Evolutionary conservation across 208 protist species (phyloP).

Genomic region (Trypanosoma brucei): DNA sequence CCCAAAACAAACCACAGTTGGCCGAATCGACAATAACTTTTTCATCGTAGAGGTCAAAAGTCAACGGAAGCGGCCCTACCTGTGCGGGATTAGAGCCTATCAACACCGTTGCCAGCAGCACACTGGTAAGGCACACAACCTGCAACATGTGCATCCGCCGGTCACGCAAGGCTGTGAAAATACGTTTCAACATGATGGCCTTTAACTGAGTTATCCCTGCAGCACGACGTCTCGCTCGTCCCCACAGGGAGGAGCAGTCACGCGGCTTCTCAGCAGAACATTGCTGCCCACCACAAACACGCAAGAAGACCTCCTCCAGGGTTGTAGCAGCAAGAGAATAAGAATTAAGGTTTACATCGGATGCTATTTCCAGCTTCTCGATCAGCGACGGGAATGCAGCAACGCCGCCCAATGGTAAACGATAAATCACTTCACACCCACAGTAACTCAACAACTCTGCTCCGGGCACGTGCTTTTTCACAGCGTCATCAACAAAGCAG

Average conservation of each 20-base stretch:
- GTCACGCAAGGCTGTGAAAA: constrained; percentile 51
- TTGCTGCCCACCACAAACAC: constrained; percentile 13
- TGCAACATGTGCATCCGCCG: constrained; percentile 68
- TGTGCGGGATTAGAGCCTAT: constrained; percentile 41
- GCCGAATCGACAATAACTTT: constrained; percentile 27
- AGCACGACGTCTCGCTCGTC: not conserved
- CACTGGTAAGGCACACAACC: constrained; percentile 57
- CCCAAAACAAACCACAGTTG: constrained; percentile 18
- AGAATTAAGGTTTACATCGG: constrained; percentile 26
- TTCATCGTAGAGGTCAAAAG: constrained; percentile 26
- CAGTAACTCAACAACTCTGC: constrained; percentile 28
- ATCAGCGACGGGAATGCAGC: constrained; percentile 41
- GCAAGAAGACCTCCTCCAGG: constrained; percentile 74
- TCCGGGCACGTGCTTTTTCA: constrained; percentile 26
- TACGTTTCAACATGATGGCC: constrained; percentile 55
- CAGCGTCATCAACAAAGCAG: constrained; percentile 19
- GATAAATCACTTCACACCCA: constrained; percentile 45
- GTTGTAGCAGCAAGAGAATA: constrained; percentile 67
- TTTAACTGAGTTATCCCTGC: constrained; percentile 36
- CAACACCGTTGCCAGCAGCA: constrained; percentile 71
- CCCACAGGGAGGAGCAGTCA: not conserved
- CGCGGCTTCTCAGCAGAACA: not conserved
- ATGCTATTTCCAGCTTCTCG: constrained; percentile 23
- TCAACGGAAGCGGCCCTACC: constrained; percentile 26
- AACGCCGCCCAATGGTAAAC: constrained; percentile 45